Evolutionary conservation across 345 rosid genomes (phyloP).

Genomic region (Lagerstroemia speciosa): DNA sequence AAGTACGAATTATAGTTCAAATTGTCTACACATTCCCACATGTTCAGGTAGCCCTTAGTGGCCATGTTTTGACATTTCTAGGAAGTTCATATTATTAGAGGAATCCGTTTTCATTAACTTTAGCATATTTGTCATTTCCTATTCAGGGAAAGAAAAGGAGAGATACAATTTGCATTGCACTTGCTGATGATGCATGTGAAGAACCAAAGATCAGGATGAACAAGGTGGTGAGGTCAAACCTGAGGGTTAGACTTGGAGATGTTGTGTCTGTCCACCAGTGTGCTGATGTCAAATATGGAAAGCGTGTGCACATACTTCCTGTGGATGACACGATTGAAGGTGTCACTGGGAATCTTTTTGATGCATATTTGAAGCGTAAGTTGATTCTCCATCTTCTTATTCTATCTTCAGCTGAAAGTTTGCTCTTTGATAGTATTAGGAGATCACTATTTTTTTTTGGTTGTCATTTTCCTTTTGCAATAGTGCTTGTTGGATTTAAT

Average conservation of each 20-base stretch:
- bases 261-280: constrained; percentile 86
- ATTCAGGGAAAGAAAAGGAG: constrained; percentile 75
- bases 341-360: constrained; percentile 84
- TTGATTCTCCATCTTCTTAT: constrained; percentile 15
- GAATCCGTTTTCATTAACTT: too few relatives aligned
- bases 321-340: constrained; percentile 89
- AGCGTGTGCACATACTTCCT: constrained; percentile 89
- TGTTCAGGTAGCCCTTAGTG: neutral
- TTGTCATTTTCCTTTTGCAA: neutral
- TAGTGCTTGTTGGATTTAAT: neutral
- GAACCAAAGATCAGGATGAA: constrained; percentile 87
- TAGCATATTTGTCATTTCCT: constrained; percentile 1
- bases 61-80: neutral
- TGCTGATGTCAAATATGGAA: constrained; percentile 86
- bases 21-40: too few relatives aligned
- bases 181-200: constrained; percentile 73
- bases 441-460: neutral
- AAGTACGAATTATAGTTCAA: too few relatives aligned
- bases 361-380: constrained; percentile 85
- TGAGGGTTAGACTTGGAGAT: constrained; percentile 87
- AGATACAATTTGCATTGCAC: constrained; percentile 79
- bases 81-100: neutral
- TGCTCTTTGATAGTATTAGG: neutral
- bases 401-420: neutral
- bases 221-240: constrained; percentile 73